These are phyloP conservation scores for Alternaria infectoria DNA, from an alignment of 2,329 filamentous ascomycete species.

Conservation along the genomic window DNA sequence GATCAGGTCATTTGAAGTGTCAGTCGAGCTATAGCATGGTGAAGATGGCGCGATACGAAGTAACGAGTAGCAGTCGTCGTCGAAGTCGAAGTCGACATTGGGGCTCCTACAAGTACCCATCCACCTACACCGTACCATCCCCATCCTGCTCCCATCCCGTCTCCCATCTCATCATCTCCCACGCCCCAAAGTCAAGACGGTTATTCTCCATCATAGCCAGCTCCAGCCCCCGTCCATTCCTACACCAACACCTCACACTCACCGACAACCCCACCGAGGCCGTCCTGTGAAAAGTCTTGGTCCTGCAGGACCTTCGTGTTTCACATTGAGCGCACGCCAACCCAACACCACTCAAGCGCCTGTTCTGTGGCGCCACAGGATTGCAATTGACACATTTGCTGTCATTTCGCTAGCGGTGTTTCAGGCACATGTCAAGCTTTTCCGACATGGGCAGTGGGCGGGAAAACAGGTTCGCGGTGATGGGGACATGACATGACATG, in stretches of 20 bases:
- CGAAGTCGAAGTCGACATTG: not conserved
- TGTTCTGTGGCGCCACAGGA: no score
- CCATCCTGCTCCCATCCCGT: no score
- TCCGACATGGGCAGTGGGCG: not conserved
- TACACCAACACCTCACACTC: not conserved
- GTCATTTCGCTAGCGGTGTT: not conserved
- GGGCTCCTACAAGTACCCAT: not conserved
- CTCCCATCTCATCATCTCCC: not conserved
- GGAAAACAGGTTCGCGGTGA: not conserved
- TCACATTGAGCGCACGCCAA: not conserved
- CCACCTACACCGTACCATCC: not conserved
- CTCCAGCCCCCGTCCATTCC: not conserved
- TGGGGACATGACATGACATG: not conserved
- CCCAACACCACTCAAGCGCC: no score
- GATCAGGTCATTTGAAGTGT: not conserved
- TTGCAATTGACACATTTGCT: not conserved
- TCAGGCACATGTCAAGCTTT: not conserved
- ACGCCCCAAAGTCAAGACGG: not conserved
- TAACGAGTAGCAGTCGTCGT: no score
- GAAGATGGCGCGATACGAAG: rapidly evolving
- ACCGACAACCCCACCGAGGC: not conserved
- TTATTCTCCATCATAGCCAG: not conserved
- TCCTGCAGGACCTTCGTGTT: not conserved
- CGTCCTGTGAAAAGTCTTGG: not conserved
- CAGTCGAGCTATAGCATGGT: not conserved